These are phyloP conservation scores for Ceratobasidium sp. DNA, from an alignment of 1,284 basidiomycete genomes.

Conservation along the genomic window DNA sequence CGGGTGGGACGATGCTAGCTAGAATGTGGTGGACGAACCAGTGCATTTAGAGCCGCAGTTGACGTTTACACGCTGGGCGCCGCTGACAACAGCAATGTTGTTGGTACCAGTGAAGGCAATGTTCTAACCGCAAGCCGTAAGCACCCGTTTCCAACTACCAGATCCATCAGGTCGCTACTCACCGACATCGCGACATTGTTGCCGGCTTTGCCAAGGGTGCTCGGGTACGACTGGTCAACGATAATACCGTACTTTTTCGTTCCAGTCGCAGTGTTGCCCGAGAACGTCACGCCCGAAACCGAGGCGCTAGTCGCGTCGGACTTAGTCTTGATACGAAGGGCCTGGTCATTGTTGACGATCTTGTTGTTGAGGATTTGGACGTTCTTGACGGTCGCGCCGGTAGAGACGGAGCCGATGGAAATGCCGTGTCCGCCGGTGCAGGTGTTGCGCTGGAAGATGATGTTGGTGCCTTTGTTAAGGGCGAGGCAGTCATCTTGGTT, in stretches of 20 bases:
- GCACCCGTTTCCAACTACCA: neutral
- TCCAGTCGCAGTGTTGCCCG: conserved; percentile 50
- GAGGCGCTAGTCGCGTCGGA: conserved; percentile 48
- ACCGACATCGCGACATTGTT: conserved; percentile 42
- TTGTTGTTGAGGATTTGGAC: conserved; percentile 50
- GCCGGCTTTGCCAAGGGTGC: conserved; percentile 41
- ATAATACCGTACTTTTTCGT: conserved; percentile 51
- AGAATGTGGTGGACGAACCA: neutral
- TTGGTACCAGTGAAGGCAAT: conserved; percentile 43
- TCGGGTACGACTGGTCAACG: conserved; percentile 48
- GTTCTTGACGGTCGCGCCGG: conserved; percentile 49
- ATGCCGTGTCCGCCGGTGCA: conserved; percentile 52
- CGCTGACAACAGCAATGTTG: conserved; percentile 38
- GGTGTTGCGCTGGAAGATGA: conserved; percentile 50
- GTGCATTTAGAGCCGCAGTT: conserved; percentile 40
- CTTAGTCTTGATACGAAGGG: conserved; percentile 52
- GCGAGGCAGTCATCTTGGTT: conserved; percentile 53
- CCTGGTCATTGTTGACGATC: conserved; percentile 50
- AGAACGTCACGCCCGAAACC: conserved; percentile 50
- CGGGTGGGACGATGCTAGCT: neutral
- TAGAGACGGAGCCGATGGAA: conserved; percentile 50
- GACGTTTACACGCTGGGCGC: conserved; percentile 43
- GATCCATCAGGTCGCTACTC: neutral
- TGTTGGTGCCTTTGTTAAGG: conserved; percentile 50
- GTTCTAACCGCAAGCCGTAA: neutral